Evolutionary conservation across 768 basidiomycete species (phyloP), one percentile per base, ranked within the genome.

Genomic region (Dentipellis sp.): DNA sequence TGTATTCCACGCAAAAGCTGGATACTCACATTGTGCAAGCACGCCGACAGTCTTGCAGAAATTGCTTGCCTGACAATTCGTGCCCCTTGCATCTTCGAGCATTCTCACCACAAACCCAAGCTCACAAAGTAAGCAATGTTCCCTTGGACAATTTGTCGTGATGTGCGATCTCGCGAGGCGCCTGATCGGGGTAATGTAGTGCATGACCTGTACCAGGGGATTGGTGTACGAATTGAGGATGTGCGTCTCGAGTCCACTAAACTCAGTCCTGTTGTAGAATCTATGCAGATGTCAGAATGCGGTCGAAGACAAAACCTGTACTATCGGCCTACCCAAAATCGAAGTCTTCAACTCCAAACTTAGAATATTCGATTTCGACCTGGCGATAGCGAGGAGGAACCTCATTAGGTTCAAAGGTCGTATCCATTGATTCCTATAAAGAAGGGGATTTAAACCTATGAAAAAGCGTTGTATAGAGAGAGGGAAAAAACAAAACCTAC

Each of bases 161-260:
- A 94, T 94, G 66, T 99, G 95, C 0, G 89, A 88, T 68, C 91
- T 97, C 11, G 94, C 93, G 40, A 95, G 72, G 22, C 71, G 75
- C 38, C 95, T 79, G 37, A 99, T 81, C 1, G 94, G 89, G 12
- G 71, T 62, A 19, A 77, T 79, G 69, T 92, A 94, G 67, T 97
- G 89, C 71, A 98, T 80, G n/a, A 87, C 81, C 68, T 99, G 94
- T 1, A 95, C 71, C 34, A 97, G 68, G 1, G 90, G 74, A 66
- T 99, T 99, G 14, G 94, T 95, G 71, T 98, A 99, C 5, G 94
- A 99, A 68, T 97, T 95, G 46, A 92, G 76, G 56, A 99, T 97
- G 66, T 98, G 93, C 0, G 95, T 97, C 68, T 99, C 95, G 48
- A 99, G 76, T 5, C 97, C 97, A 54, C 92, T 94, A 64, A 80